These are phyloP conservation scores for Leptographium lundbergii DNA, from an alignment of 2,329 filamentous ascomycete species.

Conservation along the genomic window DNA sequence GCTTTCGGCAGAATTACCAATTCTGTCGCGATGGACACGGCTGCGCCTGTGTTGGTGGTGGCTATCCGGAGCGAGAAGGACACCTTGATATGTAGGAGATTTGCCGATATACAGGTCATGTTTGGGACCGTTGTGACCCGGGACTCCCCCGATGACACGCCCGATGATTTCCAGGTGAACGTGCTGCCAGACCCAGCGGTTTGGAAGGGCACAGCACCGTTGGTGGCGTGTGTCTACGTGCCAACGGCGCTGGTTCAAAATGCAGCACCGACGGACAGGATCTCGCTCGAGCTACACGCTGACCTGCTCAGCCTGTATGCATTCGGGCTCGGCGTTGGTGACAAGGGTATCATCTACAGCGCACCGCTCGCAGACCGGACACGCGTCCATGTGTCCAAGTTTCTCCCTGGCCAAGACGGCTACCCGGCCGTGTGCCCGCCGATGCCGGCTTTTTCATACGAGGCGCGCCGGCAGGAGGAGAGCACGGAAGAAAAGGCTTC, in stretches of 20 bases:
- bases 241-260: constrained; percentile 22
- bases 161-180: constrained; percentile 20
- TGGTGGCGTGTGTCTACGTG: constrained; percentile 29
- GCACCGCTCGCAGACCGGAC: constrained; percentile 15
- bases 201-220: constrained; percentile 24
- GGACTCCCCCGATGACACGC: constrained; percentile 11
- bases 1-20: constrained; percentile 10
- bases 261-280: constrained; percentile 17
- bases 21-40: background rate
- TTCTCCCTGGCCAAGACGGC: constrained; percentile 21
- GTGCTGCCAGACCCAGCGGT: constrained; percentile 14
- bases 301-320: constrained; percentile 13
- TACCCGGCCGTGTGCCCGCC: constrained; percentile 15
- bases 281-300: constrained; percentile 21
- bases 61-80: background rate
- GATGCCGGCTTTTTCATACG: background rate
- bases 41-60: background rate
- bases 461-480: background rate
- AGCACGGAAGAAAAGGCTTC: constrained; percentile 4
- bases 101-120: constrained; percentile 25
- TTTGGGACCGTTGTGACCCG: constrained; percentile 24
- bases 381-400: constrained; percentile 24
- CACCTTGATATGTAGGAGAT: constrained; percentile 17
- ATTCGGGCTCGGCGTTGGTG: constrained; percentile 10
- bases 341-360: constrained; percentile 13